A percentile compares a stretch with the other conserved stretches of the same genome.
phyloP scores from a whole-genome alignment of 352 stramenopile species.

The Plasmopara muralis region DNA sequence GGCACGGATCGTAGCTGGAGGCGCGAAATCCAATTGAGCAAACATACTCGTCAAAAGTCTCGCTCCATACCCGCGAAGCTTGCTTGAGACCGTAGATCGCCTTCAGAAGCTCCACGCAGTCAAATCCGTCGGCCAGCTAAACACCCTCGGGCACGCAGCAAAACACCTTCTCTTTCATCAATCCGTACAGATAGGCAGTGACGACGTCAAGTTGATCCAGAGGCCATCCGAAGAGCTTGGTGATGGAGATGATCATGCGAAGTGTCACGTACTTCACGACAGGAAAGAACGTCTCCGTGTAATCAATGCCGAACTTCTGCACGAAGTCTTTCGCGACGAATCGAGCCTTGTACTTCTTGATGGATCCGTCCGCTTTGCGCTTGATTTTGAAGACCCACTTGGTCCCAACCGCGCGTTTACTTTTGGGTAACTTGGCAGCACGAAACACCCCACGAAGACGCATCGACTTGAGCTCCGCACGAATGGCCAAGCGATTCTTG shows the following conservation, averaged over 20 bases:
- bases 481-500: not conserved
- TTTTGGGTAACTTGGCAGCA: not conserved
- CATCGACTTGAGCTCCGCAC: not conserved
- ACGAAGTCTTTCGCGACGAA: not conserved
- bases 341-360: not conserved
- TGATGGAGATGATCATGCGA: slow-evolving; percentile 1
- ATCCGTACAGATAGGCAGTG: slow-evolving; percentile 5
- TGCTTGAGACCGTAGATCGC: slow-evolving; percentile 10
- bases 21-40: not conserved
- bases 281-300: not conserved
- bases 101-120: slow-evolving; percentile 8
- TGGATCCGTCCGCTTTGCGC: not conserved
- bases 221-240: slow-evolving; percentile 1
- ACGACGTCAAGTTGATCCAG: slow-evolving; percentile 7
- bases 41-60: not conserved
- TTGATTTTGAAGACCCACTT: not conserved
- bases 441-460: not conserved
- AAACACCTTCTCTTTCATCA: slow-evolving; percentile 6
- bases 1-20: not conserved
- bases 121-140: not conserved
- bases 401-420: not conserved
- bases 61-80: slow-evolving; percentile 8
- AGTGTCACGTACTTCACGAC: not conserved
- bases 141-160: not conserved
- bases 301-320: not conserved